These are phyloP conservation scores for Lactarius sp. DNA, from an alignment of 768 basidiomycete species.

Conservation along the genomic window DNA sequence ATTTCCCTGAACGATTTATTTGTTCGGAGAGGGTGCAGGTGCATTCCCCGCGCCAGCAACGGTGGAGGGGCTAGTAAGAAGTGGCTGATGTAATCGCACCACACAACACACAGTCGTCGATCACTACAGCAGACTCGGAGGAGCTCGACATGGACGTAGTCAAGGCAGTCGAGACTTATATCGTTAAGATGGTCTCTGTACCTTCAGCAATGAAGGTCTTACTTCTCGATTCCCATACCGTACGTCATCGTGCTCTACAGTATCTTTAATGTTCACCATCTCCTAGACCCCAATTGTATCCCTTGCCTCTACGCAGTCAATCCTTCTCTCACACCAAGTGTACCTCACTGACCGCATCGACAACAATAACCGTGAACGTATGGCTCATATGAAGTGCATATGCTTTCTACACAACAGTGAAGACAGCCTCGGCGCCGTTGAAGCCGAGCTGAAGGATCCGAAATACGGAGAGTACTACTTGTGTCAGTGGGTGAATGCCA, in stretches of 20 bases:
- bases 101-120: too few species aligned
- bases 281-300: conserved; percentile 93
- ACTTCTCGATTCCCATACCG: conserved; percentile 90
- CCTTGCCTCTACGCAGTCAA: conserved; percentile 89
- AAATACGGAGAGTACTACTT: conserved; percentile 98
- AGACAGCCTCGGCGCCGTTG: conserved; percentile 77
- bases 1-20: too few species aligned
- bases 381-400: conserved; percentile 96
- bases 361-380: conserved; percentile 84
- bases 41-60: too few species aligned
- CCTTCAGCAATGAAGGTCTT: conserved; percentile 94
- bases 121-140: too few species aligned
- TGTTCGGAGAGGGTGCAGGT: too few species aligned
- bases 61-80: too few species aligned
- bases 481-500: conserved; percentile 85
- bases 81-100: too few species aligned
- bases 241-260: conserved; percentile 35
- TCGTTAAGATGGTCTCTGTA: conserved; percentile 80
- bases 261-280: neutral
- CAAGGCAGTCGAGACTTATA: conserved; percentile 92
- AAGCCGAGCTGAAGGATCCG: conserved; percentile 79
- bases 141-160: conserved; percentile 74
- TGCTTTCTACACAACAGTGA: conserved; percentile 86
- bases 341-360: conserved; percentile 98
- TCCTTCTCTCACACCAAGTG: conserved; percentile 89